Conservation (phyloP, 345 rosid species). For the Aurinia saxatilis region DNA sequence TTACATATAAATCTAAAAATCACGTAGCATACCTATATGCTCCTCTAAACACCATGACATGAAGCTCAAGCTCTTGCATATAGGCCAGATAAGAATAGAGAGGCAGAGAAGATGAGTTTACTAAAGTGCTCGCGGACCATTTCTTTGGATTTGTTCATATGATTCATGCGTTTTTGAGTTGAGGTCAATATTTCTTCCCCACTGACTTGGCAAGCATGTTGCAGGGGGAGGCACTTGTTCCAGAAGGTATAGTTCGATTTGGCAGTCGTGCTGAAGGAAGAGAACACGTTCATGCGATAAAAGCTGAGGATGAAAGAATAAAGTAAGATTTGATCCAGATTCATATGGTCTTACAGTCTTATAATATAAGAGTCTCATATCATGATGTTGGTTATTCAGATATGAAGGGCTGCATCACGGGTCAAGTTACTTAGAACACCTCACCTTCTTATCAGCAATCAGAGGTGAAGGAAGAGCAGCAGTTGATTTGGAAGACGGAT, state of each 20-base stretch:
- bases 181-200: too few species aligned
- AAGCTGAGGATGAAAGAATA: slow-evolving; percentile 61
- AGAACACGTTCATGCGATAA: slow-evolving; percentile 55
- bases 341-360: background rate
- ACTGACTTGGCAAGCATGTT: background rate
- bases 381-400: slow-evolving; percentile 30
- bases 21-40: background rate
- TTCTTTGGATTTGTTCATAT: background rate
- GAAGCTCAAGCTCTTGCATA: background rate
- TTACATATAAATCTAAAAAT: too few species aligned
- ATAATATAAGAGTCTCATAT: background rate
- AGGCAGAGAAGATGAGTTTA: background rate
- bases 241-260: slow-evolving; percentile 65
- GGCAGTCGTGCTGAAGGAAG: slow-evolving; percentile 63
- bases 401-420: slow-evolving; percentile 93
- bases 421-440: slow-evolving; percentile 91
- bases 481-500: slow-evolving; percentile 76
- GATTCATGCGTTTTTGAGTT: background rate
- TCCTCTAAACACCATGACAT: background rate
- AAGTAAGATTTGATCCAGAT: slow-evolving; percentile 35
- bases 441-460: slow-evolving; percentile 57
- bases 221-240: slow-evolving; percentile 94
- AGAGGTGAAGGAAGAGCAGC: slow-evolving; percentile 52
- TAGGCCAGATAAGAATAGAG: slow-evolving; percentile 4
- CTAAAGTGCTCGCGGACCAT: background rate